phyloP scores from a whole-genome alignment of 495 filamentous ascomycete genomes.

The Sabuloglossum arenarium region DNA sequence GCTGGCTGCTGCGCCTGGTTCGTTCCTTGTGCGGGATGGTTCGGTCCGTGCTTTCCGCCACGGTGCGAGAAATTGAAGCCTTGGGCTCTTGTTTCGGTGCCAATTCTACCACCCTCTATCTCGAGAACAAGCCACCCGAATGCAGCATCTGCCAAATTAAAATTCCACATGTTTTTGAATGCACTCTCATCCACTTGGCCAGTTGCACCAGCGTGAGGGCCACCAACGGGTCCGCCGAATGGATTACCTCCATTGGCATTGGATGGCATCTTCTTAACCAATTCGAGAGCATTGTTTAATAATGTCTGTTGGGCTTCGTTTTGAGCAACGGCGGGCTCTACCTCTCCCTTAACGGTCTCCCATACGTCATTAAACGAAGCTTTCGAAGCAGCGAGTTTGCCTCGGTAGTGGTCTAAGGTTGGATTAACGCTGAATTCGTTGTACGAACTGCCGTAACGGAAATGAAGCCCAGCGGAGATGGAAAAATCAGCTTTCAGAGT shows the following conservation, averaged over 20 bases:
- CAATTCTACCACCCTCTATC: constrained; percentile 82
- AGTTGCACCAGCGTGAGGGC: constrained; percentile 36
- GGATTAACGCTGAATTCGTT: constrained; percentile 99
- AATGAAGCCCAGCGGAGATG: constrained; percentile 91
- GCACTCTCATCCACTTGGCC: constrained; percentile 95
- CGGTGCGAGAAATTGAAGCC: constrained; percentile 99
- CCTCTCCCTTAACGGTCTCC: constrained; percentile 94
- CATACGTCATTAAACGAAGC: constrained; percentile 98
- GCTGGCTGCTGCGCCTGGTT: constrained; percentile 10
- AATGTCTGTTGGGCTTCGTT: constrained; percentile 85
- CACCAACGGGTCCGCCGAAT: constrained; percentile 70
- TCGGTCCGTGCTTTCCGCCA: constrained; percentile 29
- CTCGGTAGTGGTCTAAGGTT: constrained; percentile 92
- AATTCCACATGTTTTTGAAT: constrained; percentile 99
- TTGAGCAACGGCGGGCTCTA: constrained; percentile 76
- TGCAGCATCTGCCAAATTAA: constrained; percentile 93
- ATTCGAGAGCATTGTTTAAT: constrained; percentile 67
- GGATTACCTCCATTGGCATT: constrained; percentile 90
- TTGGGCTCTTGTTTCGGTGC: constrained; percentile 94
- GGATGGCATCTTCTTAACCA: constrained; percentile 91
- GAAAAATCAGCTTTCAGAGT: constrained; percentile 98
- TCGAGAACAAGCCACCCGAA: constrained; percentile 93
- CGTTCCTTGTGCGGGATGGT: neutral
- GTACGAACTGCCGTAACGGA: constrained; percentile 97
- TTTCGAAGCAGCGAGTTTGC: constrained; percentile 97